Evolutionary conservation across 495 filamentous ascomycete species (phyloP), one percentile per base, ranked within the genome.

Genomic region (Lasiosphaeriaceae sp.): DNA sequence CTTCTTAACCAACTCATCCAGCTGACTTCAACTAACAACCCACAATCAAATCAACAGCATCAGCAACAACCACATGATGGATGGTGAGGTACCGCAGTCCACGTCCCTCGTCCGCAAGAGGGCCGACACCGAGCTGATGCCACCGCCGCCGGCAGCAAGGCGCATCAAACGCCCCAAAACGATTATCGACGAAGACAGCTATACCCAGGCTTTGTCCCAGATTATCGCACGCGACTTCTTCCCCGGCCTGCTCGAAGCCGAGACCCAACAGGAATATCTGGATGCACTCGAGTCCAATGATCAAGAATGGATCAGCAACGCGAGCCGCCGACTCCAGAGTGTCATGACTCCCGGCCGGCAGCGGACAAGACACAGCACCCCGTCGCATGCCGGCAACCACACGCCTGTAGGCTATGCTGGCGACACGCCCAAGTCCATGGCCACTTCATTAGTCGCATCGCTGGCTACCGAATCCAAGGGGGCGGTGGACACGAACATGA

Each of bases 171-270:
- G 94, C 26, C 94, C 94, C 3, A 80, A 88, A 56, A 92, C 86
- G 48, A 86, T 96, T 37, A 82, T 98, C 22, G 91, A 96, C 71
- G 94, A 98, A 78, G 94, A 98, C 63, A 84, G 85, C 61, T 98
- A 98, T 75, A 92, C 90, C 22, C 84, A 89, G 54, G 89, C 89
- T 9, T 75, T 98, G 23, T 96, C 93, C 1, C 87, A 96, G 49
- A 97, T 98, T 62, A 96, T 97, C 52, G 89, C 90, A 26, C 89
- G 95, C 39, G 95, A 98, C 74, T 98, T 94, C 79, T 98, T 97
- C 70, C 94, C 94, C 0, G 94, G 92, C 2, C 79, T 98, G 0
- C 77, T 92, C 1, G 92, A 97, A 63, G 85, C 83, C 26, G 84
- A 96, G 57, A 83, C 84, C 3, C 91, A 96, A 65, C 86, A 92